phyloP scores from a whole-genome alignment of 1,139 yeast species.

The Suzukiozyma palmioleophila region DNA sequence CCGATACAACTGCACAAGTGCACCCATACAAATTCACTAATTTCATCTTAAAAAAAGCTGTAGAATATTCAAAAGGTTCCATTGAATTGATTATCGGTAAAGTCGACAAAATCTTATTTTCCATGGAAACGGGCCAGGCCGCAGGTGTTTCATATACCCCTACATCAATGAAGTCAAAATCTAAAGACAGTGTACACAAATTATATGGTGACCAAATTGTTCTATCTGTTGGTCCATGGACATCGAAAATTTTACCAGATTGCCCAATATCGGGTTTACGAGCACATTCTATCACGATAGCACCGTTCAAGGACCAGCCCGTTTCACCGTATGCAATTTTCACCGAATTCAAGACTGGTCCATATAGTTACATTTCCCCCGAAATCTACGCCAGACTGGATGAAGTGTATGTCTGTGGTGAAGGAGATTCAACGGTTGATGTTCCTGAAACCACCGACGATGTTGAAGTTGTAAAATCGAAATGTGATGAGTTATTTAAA shows the following conservation, averaged over 20 bases:
- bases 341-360: constrained; percentile 75
- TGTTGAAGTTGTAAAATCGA: constrained; percentile 80
- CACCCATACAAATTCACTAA: constrained; percentile 94
- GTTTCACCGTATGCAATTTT: constrained; percentile 93
- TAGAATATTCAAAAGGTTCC: constrained; percentile 66
- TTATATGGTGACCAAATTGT: constrained; percentile 71
- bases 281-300: constrained; percentile 91
- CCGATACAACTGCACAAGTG: constrained; percentile 91
- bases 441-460: constrained; percentile 94
- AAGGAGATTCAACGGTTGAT: constrained; percentile 86
- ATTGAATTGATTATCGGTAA: constrained; percentile 82
- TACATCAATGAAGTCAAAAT: constrained; percentile 41
- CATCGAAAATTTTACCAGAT: constrained; percentile 80
- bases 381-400: constrained; percentile 94
- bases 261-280: constrained; percentile 91
- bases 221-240: constrained; percentile 96
- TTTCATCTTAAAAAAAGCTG: constrained; percentile 71
- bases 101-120: constrained; percentile 62
- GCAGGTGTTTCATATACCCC: constrained; percentile 65
- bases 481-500: constrained; percentile 82
- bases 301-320: constrained; percentile 64
- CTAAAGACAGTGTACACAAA: constrained; percentile 23
- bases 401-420: constrained; percentile 97
- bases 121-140: constrained; percentile 59
- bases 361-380: constrained; percentile 71